A percentile compares a stretch with the other conserved stretches of the same genome.
These are phyloP conservation scores for Amoebophrya sp. DNA, from an alignment of 169 alveolate genomes.

Conservation along the genomic window DNA sequence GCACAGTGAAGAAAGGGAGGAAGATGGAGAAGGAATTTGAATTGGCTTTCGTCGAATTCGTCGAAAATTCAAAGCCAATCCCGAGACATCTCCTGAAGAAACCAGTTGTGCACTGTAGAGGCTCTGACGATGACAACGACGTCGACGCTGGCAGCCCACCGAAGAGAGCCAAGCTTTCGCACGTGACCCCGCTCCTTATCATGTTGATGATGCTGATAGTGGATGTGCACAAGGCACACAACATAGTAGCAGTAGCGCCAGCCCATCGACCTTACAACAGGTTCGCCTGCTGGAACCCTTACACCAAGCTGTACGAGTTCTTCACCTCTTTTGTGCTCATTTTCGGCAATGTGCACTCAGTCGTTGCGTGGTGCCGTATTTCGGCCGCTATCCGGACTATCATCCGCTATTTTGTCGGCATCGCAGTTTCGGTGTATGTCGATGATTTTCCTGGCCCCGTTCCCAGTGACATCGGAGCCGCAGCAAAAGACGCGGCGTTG, in stretches of 20 bases:
- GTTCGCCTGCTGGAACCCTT: not conserved
- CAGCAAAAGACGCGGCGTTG: not conserved
- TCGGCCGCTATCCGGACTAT: not conserved
- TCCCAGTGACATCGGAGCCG: not conserved
- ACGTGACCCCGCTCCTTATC: not conserved
- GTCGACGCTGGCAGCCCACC: no score
- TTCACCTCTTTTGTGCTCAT: not conserved
- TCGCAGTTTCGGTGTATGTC: not conserved
- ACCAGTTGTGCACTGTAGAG: no score
- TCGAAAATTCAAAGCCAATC: no score
- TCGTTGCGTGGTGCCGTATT: not conserved
- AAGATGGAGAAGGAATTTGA: no score
- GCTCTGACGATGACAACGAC: no score
- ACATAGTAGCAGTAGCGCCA: not conserved
- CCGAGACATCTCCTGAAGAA: no score
- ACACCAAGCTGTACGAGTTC: not conserved
- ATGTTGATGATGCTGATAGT: not conserved
- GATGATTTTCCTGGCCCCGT: not conserved
- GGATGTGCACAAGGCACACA: not conserved
- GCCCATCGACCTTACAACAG: not conserved
- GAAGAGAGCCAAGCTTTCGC: not conserved
- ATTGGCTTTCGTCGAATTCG: no score
- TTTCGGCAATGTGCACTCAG: not conserved
- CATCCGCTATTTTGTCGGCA: not conserved
- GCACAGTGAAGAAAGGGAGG: no score